Evolutionary conservation across 371 early-diverging fungal genomes (phyloP).

Genomic region (Mortierella polycephala): DNA sequence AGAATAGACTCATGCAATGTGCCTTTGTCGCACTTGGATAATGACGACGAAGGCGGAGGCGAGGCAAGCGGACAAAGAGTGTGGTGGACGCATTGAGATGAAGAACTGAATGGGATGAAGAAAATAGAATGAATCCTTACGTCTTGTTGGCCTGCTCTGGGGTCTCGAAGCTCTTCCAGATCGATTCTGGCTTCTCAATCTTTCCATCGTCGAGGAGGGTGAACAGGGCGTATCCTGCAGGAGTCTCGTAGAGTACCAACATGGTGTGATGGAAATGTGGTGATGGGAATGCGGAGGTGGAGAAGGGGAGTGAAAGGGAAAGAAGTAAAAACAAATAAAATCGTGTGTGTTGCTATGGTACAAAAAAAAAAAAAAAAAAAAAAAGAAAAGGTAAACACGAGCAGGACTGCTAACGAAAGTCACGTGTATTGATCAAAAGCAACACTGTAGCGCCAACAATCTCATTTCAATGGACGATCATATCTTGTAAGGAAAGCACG

Average conservation of each 20-base stretch:
- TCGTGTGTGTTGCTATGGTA: background rate
- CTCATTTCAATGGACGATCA: no score
- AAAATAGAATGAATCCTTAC: constrained; percentile 56
- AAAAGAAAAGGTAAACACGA: background rate
- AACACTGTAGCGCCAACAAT: background rate
- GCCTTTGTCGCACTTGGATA: no score
- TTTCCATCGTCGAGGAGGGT: constrained; percentile 86
- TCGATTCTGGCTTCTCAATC: constrained; percentile 77
- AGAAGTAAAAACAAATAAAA: background rate
- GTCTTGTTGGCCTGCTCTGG: constrained; percentile 82
- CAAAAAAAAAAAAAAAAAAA: constrained; percentile 2
- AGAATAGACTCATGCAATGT: no score
- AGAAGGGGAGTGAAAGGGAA: background rate
- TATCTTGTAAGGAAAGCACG: no score
- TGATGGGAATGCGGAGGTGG: background rate
- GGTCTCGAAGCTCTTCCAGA: constrained; percentile 82
- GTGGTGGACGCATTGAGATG: background rate
- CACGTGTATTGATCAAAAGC: background rate
- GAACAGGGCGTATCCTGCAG: constrained; percentile 92
- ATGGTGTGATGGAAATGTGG: background rate
- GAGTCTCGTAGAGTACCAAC: constrained; percentile 38
- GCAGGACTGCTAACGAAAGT: background rate
- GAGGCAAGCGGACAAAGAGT: no score
- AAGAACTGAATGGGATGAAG: constrained; percentile 3
- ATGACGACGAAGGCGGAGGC: no score